phyloP scores from a whole-genome alignment of 495 filamentous ascomycete genomes.

The Aspergillus sclerotioniger region DNA sequence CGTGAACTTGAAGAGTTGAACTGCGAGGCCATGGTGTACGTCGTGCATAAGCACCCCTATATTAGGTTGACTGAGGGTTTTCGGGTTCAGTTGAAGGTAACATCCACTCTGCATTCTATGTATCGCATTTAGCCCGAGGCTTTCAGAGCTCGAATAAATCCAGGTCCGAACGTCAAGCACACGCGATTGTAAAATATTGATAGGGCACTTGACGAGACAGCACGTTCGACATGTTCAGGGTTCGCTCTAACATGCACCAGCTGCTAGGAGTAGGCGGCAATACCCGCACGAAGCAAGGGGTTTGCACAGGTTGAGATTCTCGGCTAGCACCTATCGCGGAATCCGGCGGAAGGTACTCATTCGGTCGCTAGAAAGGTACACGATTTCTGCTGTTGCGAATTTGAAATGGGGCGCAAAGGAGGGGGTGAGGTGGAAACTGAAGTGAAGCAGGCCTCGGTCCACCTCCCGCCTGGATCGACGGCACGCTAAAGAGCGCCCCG shows the following conservation, averaged over 20 bases:
- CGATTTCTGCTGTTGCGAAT: not conserved
- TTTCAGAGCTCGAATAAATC: not conserved
- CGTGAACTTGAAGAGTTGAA: constrained; percentile 12
- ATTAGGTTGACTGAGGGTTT: constrained; percentile 4
- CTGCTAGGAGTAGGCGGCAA: constrained; percentile 9
- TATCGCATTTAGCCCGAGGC: not conserved
- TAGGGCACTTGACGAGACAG: constrained; percentile 9
- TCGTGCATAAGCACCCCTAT: constrained; percentile 1
- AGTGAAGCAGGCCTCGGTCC: constrained; percentile 8
- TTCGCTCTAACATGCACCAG: constrained; percentile 10
- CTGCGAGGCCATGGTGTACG: constrained; percentile 24
- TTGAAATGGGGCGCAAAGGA: not conserved
- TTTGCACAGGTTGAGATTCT: constrained; percentile 8
- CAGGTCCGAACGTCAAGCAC: constrained; percentile 10
- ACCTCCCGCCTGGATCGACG: constrained; percentile 8
- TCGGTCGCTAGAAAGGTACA: not conserved
- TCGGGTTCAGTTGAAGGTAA: not conserved
- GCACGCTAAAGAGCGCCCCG: constrained; percentile 3
- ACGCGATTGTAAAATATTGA: constrained; percentile 11
- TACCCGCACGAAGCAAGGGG: constrained; percentile 1
- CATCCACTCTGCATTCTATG: constrained; percentile 10
- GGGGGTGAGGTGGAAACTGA: constrained; percentile 5
- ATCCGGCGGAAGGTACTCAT: constrained; percentile 2
- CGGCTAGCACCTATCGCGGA: constrained; percentile 2
- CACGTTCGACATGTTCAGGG: constrained; percentile 27